Conservation (phyloP, 2,329 filamentous ascomycete genomes). For the Neofusicoccum umdonicola region DNA sequence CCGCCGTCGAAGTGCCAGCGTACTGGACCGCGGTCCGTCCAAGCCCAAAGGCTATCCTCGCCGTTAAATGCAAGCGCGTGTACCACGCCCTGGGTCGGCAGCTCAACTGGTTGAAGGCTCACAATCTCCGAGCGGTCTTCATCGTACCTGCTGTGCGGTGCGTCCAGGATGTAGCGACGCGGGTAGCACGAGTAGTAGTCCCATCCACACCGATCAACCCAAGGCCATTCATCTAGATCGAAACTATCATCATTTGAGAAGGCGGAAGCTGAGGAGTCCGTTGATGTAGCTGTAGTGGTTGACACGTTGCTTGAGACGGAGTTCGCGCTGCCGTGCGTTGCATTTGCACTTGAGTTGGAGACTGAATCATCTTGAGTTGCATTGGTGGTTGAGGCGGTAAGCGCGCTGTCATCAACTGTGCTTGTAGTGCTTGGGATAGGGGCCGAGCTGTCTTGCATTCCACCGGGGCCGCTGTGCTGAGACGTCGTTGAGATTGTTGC, state of each 20-base stretch:
- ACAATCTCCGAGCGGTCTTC: constrained; percentile 18
- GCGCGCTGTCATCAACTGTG: too few relatives aligned
- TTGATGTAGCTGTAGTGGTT: not conserved
- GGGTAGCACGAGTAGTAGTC: constrained; percentile 11
- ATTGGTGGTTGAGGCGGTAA: too few relatives aligned
- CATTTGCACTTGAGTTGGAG: not conserved
- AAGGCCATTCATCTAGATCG: not conserved
- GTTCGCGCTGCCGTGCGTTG: not conserved
- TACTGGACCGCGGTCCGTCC: constrained; percentile 22
- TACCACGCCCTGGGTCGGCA: constrained; percentile 22
- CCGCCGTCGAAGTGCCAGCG: constrained; percentile 21
- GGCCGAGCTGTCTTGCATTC: too few relatives aligned
- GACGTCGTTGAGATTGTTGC: too few relatives aligned
- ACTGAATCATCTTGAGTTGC: not conserved
- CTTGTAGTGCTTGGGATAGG: too few relatives aligned
- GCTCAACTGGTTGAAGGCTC: constrained; percentile 21
- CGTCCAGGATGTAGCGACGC: constrained; percentile 19
- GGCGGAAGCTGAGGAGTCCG: not conserved
- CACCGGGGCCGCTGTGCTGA: too few relatives aligned
- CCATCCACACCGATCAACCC: constrained; percentile 5
- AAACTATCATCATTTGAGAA: not conserved
- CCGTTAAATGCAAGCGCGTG: constrained; percentile 21
- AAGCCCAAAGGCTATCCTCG: constrained; percentile 26
- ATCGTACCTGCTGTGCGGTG: not conserved
- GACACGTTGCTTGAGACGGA: not conserved